phyloP scores from a whole-genome alignment of 768 basidiomycete genomes.

The Pisolithus sp. region DNA sequence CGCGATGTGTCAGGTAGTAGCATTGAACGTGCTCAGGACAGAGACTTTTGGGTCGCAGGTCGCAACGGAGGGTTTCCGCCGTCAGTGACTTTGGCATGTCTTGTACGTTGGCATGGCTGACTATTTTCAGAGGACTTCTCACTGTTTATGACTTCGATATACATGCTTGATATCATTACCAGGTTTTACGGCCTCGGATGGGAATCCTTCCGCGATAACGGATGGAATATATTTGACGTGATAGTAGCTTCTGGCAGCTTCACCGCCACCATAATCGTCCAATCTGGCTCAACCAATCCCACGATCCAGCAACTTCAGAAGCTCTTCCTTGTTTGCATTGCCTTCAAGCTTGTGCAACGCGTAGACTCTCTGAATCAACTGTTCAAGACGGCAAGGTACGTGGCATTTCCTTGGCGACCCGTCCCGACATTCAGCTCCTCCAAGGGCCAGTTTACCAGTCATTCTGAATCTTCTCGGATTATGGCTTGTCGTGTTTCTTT shows the following conservation, averaged over 20 bases:
- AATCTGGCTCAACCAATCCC: constrained; percentile 45
- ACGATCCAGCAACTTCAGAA: constrained; percentile 68
- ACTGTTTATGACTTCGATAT: constrained; percentile 63
- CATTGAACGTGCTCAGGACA: constrained; percentile 45
- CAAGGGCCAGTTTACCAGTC: constrained; percentile 77
- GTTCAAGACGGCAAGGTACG: constrained; percentile 93
- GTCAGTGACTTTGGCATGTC: constrained; percentile 34
- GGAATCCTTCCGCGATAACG: constrained; percentile 77
- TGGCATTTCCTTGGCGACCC: constrained; percentile 9
- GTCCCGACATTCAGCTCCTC: background rate
- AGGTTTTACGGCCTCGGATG: constrained; percentile 83
- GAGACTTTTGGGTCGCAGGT: constrained; percentile 59
- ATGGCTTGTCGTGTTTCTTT: constrained; percentile 87
- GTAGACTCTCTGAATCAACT: constrained; percentile 86
- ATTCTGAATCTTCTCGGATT: constrained; percentile 80
- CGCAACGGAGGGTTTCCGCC: constrained; percentile 49
- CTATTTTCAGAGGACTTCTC: constrained; percentile 63
- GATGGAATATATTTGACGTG: constrained; percentile 93
- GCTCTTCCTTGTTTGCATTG: constrained; percentile 87
- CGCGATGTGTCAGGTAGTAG: background rate
- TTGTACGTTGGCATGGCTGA: constrained; percentile 7
- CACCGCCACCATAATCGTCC: constrained; percentile 71
- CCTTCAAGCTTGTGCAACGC: constrained; percentile 90
- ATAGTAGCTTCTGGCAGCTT: constrained; percentile 76
- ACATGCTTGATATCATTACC: constrained; percentile 68